phyloP scores from a whole-genome alignment of 108 stramenopile species.

The Skeletonema marinoi region DNA sequence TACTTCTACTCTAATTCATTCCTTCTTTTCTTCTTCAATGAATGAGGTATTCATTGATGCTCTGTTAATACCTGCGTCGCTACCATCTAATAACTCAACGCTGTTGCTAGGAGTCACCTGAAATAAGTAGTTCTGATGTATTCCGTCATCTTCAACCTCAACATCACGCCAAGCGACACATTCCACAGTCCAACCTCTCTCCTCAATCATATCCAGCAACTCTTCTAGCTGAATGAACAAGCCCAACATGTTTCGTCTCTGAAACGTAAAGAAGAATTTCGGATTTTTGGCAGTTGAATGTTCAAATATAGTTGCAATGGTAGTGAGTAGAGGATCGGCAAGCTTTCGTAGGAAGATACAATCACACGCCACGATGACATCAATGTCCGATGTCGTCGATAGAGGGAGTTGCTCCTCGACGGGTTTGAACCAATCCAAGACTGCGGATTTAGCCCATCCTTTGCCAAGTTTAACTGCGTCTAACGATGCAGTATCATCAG shows the following conservation, averaged over 20 bases:
- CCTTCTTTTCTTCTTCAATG: no score
- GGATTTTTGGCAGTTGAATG: conserved; percentile 2
- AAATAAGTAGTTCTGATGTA: conserved; percentile 36
- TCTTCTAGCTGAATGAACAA: conserved; percentile 45
- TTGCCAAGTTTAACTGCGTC: conserved; percentile 4
- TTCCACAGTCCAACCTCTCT: conserved; percentile 34
- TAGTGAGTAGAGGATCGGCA: conserved; percentile 32
- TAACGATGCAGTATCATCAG: background rate
- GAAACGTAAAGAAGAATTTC: conserved; percentile 37
- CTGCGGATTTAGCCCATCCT: conserved; percentile 20
- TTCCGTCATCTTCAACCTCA: conserved; percentile 34
- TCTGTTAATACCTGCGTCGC: no score
- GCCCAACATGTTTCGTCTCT: conserved; percentile 31
- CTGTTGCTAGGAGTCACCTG: conserved; percentile 8
- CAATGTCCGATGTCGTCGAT: conserved; percentile 2
- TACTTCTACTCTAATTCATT: no score
- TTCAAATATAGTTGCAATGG: conserved; percentile 20
- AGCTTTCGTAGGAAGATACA: conserved; percentile 41
- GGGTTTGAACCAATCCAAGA: conserved; percentile 39
- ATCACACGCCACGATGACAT: conserved; percentile 44
- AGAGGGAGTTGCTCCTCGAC: conserved; percentile 10
- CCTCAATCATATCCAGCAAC: conserved; percentile 21
- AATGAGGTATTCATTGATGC: no score
- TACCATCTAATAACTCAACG: background rate
- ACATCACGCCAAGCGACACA: conserved; percentile 44